These are phyloP conservation scores for Pichia pseudocactophila DNA, from an alignment of 805 yeast genomes.

Conservation along the genomic window DNA sequence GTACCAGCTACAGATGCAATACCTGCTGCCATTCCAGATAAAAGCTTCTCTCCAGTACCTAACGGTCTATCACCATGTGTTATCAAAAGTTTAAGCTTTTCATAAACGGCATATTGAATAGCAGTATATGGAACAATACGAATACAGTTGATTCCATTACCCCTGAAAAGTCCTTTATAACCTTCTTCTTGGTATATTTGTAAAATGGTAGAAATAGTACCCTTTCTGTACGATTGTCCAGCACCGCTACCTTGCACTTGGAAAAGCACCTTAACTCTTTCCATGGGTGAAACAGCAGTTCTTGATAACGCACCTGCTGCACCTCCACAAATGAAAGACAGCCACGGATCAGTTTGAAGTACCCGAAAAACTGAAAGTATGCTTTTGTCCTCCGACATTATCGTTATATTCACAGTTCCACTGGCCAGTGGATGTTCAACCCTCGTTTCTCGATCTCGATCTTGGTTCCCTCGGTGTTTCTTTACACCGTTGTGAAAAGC, in stretches of 20 bases:
- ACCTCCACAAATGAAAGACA: constrained; percentile 68
- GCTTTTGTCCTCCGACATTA: not conserved
- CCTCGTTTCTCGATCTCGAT: too few species aligned
- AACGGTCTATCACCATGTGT: constrained; percentile 29
- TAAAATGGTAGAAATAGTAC: constrained; percentile 63
- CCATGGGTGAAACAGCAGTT: constrained; percentile 91
- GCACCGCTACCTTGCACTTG: constrained; percentile 64
- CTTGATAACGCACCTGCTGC: constrained; percentile 75
- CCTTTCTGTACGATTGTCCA: constrained; percentile 37
- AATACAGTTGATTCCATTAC: constrained; percentile 83
- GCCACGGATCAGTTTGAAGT: constrained; percentile 37
- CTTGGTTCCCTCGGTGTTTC: too few species aligned
- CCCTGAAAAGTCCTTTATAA: constrained; percentile 80
- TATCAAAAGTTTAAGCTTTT: constrained; percentile 41
- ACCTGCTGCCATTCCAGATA: constrained; percentile 80
- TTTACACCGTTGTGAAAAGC: too few species aligned
- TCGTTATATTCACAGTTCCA: too few species aligned
- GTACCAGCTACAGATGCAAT: constrained; percentile 70
- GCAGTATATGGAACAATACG: constrained; percentile 92
- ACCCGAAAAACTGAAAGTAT: not conserved
- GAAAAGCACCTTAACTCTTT: constrained; percentile 82
- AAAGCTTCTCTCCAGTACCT: constrained; percentile 48
- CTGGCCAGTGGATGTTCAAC: too few species aligned
- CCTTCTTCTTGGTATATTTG: constrained; percentile 89
- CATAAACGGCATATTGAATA: constrained; percentile 84